Conservation (phyloP, 345 rosid species). For the Ceriops tagal region DNA sequence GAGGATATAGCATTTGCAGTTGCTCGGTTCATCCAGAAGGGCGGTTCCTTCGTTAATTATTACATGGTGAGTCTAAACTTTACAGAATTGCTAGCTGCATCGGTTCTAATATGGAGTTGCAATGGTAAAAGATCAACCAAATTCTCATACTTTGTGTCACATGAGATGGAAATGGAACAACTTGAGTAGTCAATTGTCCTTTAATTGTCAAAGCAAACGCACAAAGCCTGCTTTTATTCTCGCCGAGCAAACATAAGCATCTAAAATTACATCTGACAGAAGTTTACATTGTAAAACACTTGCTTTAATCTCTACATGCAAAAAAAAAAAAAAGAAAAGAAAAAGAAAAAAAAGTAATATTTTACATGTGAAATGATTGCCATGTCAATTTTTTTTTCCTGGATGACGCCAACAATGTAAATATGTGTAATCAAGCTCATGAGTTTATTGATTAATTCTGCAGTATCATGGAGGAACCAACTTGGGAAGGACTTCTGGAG, state of each 20-base stretch:
- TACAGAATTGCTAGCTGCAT: neutral
- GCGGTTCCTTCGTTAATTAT: constrained; percentile 30
- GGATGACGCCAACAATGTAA: neutral
- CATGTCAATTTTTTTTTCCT: too few relatives aligned
- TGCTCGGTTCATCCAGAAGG: constrained; percentile 32
- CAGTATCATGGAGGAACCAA: constrained; percentile 33
- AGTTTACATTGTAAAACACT: neutral
- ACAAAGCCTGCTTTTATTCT: constrained; percentile 6
- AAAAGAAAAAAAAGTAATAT: neutral
- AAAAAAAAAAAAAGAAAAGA: neutral
- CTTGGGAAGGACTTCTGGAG: constrained; percentile 30
- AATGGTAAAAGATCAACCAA: neutral
- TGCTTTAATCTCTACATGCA: neutral
- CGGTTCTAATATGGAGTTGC: neutral
- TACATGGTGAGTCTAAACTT: constrained; percentile 27
- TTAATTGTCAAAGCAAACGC: neutral
- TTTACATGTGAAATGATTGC: neutral
- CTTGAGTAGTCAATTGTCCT: neutral
- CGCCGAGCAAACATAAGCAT: neutral
- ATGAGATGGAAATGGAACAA: neutral
- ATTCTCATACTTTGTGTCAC: neutral
- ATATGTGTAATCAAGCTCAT: neutral
- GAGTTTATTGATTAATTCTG: neutral
- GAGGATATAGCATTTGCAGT: constrained; percentile 34
- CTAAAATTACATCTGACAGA: constrained; percentile 1